Evolutionary conservation across 495 filamentous ascomycete genomes (phyloP), one percentile per base, ranked within the genome.

Genomic region (Penicillium odoratum): DNA sequence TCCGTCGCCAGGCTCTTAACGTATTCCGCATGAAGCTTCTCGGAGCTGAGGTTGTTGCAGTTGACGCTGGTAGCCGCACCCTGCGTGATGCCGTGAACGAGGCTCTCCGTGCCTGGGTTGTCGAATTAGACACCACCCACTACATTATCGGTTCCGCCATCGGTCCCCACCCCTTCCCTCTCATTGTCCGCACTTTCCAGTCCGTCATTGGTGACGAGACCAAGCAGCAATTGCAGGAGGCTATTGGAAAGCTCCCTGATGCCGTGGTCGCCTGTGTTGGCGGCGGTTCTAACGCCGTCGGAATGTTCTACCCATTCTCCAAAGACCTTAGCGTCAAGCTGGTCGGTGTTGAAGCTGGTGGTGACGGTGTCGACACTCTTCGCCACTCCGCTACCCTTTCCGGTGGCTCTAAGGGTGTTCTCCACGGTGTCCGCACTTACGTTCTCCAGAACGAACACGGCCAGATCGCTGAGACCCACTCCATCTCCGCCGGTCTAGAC

Each of bases 181-280:
- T 91, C 33, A 97, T 98, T 54, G 93, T 97, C 3, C 87, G 93
- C 44, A 97, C 91, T 0, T 97, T 98, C 85, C 93, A 98, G 75
- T 89, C 85, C 7, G 85, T 97, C 51, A 97, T 97, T 54, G 93
- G 93, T 4, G 85, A 86, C 57, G 94, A 98, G 75, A 96, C 93
- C 21, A 54, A 54, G 46, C 9, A 49, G 18, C 42, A 54, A 64
- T 80, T 89, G 48, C n/a, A 31, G 4, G 29, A 48, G 18, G 28
- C 30, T 4, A 59, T 52, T 31, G 89, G 90, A 30, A 93, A 93
- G 69, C 82, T 97, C 1, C 94, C 94, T 5, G 93, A 98, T 65
- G 94, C 92, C 1, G 91, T 97, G 1, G 90, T 98, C n/a, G 93
- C 94, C 5, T 97, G 94, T 62, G 94, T 98, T 3, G 94, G 94